Percentiles rank a stretch among this genome's conserved stretches.
Evolutionary conservation across 176 grass and related monocot species (phyloP).

Genomic region (Paspalum notatum): DNA sequence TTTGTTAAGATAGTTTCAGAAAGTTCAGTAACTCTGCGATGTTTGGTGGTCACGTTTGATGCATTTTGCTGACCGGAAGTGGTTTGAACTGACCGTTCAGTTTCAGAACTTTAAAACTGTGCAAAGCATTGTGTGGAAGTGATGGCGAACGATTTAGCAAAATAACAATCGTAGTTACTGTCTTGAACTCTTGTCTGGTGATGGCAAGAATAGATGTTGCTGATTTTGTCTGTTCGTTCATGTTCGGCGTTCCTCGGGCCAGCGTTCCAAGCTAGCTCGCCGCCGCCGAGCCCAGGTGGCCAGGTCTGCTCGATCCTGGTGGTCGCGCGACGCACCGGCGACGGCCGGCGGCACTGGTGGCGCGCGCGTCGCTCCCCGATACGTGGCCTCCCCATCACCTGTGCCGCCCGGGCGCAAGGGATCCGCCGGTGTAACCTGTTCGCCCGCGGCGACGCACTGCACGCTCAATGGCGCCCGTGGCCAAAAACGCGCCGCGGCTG

Average conservation of each 20-base stretch:
- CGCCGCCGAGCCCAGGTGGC: neutral
- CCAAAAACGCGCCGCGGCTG: too few species aligned
- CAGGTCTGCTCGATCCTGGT: neutral
- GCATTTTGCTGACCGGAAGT: neutral
- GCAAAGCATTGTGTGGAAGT: neutral
- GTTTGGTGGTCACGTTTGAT: neutral
- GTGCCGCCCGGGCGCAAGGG: too few species aligned
- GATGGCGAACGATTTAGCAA: neutral
- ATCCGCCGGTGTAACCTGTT: too few species aligned
- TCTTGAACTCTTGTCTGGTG: neutral
- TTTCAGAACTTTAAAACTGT: neutral
- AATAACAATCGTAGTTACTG: neutral
- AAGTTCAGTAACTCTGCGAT: neutral
- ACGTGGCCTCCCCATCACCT: too few species aligned
- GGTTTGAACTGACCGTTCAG: neutral
- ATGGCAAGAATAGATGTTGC: neutral
- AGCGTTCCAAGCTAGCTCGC: too few species aligned
- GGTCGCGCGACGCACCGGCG: too few species aligned
- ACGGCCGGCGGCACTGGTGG: too few species aligned
- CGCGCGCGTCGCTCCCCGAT: too few species aligned
- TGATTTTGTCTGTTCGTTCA: neutral
- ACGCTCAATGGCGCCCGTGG: too few species aligned
- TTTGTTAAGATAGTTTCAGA: neutral
- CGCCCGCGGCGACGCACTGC: too few species aligned
- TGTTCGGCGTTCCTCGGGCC: neutral